These are phyloP conservation scores for Nevesoporus exiguus DNA, from an alignment of 768 basidiomycete species.

Conservation along the genomic window DNA sequence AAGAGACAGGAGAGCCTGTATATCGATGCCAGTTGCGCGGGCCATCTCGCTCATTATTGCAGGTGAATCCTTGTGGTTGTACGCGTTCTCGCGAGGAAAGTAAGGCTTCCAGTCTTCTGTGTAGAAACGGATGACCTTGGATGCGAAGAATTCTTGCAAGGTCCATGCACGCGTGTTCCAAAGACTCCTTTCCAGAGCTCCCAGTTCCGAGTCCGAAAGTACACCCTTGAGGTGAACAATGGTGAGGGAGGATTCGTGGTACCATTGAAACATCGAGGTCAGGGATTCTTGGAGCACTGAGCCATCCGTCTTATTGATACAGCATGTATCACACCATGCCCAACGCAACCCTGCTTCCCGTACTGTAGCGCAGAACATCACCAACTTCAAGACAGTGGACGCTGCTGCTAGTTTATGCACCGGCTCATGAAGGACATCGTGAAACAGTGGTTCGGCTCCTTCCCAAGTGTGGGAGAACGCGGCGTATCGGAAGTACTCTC, in stretches of 20 bases:
- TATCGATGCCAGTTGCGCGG: conserved; percentile 10
- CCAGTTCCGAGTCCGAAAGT: too few relatives aligned
- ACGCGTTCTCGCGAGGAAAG: background rate
- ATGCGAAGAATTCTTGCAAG: conserved; percentile 23
- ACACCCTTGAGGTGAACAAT: conserved; percentile 23
- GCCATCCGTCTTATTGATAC: conserved; percentile 23
- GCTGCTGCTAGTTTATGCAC: conserved; percentile 5
- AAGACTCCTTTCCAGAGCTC: too few relatives aligned
- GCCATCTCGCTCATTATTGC: conserved; percentile 16
- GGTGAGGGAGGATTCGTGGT: conserved; percentile 22
- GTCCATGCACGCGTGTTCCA: conserved; percentile 28
- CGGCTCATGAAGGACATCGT: background rate
- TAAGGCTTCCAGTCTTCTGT: conserved; percentile 22
- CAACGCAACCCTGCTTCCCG: conserved; percentile 11
- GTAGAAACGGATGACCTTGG: conserved; percentile 22
- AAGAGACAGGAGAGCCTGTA: background rate
- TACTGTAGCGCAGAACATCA: conserved; percentile 11
- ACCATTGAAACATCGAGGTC: conserved; percentile 28
- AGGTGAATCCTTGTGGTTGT: conserved; percentile 10
- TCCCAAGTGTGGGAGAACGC: conserved; percentile 25
- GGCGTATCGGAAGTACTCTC: conserved; percentile 15
- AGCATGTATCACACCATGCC: conserved; percentile 28
- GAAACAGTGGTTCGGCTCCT: conserved; percentile 8
- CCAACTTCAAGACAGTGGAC: conserved; percentile 4
- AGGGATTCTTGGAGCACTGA: conserved; percentile 16